A percentile compares a stretch with the other conserved stretches of the same genome.
phyloP scores from a whole-genome alignment of 306 rosid genomes.

The Ormosia semicastrata region DNA sequence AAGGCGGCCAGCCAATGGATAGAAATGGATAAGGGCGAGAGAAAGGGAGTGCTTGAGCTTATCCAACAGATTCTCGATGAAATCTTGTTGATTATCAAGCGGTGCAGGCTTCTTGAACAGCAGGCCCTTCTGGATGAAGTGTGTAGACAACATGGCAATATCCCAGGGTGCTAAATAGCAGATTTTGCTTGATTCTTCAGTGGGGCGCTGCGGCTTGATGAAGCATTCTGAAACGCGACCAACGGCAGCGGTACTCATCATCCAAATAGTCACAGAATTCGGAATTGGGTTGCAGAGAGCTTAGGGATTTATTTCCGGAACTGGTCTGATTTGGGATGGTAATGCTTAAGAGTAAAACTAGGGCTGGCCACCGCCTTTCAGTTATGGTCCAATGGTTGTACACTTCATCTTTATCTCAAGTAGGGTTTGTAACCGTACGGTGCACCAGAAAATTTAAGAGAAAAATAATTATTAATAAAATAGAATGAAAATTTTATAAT shows the following conservation, averaged over 20 bases:
- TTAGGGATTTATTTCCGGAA: too few relatives aligned
- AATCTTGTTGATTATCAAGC: background rate
- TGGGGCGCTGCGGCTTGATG: background rate
- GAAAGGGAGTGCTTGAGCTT: constrained; percentile 60
- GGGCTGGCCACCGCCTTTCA: too few relatives aligned
- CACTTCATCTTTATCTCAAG: too few relatives aligned
- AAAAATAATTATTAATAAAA: too few relatives aligned
- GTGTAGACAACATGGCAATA: constrained; percentile 42
- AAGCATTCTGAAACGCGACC: constrained; percentile 18
- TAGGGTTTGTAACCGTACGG: too few relatives aligned
- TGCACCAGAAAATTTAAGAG: too few relatives aligned
- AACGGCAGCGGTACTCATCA: background rate
- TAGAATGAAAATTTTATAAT: too few relatives aligned
- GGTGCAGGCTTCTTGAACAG: constrained; percentile 54
- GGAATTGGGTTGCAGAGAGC: too few relatives aligned
- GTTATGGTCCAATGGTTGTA: too few relatives aligned
- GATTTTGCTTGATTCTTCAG: background rate
- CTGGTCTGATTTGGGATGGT: too few relatives aligned
- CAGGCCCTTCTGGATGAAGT: constrained; percentile 70
- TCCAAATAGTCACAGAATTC: background rate
- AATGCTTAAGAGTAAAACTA: too few relatives aligned
- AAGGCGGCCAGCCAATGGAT: constrained; percentile 54
- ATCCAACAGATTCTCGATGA: constrained; percentile 26
- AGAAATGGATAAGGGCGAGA: constrained; percentile 49
- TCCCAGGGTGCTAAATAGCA: constrained; percentile 49